A percentile compares a stretch with the other conserved stretches of the same genome.
These are phyloP conservation scores for Cymbopogon flexuosus DNA, from an alignment of 202 grass and related monocot genomes.

Conservation along the genomic window DNA sequence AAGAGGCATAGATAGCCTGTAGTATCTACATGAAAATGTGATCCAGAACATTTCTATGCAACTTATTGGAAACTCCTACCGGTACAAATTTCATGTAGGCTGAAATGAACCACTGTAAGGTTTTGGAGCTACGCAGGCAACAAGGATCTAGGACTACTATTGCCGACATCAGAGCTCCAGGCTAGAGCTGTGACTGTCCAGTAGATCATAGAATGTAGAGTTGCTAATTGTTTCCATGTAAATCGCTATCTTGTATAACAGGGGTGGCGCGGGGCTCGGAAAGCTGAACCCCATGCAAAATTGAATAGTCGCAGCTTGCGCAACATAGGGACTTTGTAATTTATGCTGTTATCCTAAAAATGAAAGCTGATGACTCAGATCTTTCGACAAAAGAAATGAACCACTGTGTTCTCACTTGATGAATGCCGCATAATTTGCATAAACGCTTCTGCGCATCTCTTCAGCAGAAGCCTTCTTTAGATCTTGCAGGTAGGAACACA, in stretches of 20 bases:
- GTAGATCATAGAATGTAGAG: neutral
- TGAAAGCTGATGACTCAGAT: neutral
- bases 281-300: too few species aligned
- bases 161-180: too few species aligned
- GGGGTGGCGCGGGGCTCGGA: too few species aligned
- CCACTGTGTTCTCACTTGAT: constrained; percentile 38
- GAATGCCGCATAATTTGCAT: constrained; percentile 78
- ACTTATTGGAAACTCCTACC: neutral
- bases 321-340: neutral
- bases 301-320: too few species aligned
- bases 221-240: neutral
- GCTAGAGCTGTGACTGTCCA: neutral
- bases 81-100: neutral
- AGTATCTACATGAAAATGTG: neutral
- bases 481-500: constrained; percentile 89
- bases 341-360: neutral
- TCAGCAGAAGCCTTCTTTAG: constrained; percentile 97
- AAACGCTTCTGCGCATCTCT: constrained; percentile 94
- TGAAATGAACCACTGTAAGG: neutral
- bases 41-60: neutral
- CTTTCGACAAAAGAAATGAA: neutral
- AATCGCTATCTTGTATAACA: neutral
- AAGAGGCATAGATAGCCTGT: neutral
- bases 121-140: neutral
- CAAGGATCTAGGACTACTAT: neutral